Conservation (phyloP, 441 rosid species). For the Lepidium campestre region DNA sequence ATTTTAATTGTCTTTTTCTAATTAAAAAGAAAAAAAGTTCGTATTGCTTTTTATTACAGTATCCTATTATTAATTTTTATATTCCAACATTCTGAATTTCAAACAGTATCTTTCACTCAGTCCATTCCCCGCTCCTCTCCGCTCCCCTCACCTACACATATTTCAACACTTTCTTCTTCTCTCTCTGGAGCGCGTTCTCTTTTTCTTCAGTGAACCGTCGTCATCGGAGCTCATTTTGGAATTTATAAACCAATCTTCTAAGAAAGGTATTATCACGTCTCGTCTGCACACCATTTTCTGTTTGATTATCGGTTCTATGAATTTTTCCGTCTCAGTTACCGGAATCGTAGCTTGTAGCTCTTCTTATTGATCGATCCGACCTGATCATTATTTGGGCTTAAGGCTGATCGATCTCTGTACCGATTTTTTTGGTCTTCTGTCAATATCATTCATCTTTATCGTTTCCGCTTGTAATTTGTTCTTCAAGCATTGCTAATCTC, state of each 20-base stretch:
- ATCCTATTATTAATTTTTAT: too few relatives aligned
- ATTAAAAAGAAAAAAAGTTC: too few relatives aligned
- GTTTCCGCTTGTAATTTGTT: constrained; percentile 6
- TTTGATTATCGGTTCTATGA: background rate
- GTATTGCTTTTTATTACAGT: too few relatives aligned
- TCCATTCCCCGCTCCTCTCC: constrained; percentile 46
- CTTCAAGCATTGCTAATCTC: background rate
- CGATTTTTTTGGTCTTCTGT: background rate
- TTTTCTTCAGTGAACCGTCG: constrained; percentile 12
- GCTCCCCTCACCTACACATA: constrained; percentile 19
- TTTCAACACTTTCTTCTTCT: constrained; percentile 10
- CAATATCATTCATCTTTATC: constrained; percentile 5
- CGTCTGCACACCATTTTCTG: background rate
- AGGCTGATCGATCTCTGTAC: background rate
- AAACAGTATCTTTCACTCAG: constrained; percentile 46
- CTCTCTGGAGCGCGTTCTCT: constrained; percentile 5
- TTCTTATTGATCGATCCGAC: constrained; percentile 16
- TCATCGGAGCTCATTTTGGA: constrained; percentile 6
- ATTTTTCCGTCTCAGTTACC: background rate
- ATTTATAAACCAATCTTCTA: background rate
- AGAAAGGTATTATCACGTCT: constrained; percentile 6
- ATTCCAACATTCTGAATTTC: constrained; percentile 29
- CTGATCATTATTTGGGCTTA: background rate
- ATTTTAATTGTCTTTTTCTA: background rate
- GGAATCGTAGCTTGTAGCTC: constrained; percentile 12